Percentiles rank a stretch among this genome's conserved stretches.
These are phyloP conservation scores for Gyromitra esculenta DNA, from an alignment of 2,329 filamentous ascomycete genomes.

Conservation along the genomic window DNA sequence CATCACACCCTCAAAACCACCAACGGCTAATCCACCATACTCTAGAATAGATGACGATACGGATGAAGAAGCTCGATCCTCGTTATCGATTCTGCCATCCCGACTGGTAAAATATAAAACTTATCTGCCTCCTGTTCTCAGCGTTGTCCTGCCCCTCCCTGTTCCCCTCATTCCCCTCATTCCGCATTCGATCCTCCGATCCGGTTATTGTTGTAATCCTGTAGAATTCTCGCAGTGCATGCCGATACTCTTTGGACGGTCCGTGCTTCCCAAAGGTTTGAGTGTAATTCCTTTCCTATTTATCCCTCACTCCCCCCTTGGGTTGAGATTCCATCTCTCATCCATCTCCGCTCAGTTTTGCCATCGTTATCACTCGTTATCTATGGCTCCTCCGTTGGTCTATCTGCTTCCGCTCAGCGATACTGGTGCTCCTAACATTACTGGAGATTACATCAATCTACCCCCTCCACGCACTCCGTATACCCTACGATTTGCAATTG, in stretches of 20 bases:
- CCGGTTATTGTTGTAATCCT: constrained; percentile 30
- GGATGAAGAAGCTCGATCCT: constrained; percentile 51
- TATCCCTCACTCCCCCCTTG: constrained; percentile 39
- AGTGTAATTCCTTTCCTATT: constrained; percentile 39
- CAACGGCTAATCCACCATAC: constrained; percentile 35
- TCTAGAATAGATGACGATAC: constrained; percentile 40
- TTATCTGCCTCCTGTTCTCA: constrained; percentile 29
- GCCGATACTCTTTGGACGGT: constrained; percentile 21
- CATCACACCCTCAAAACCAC: constrained; percentile 33
- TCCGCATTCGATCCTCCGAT: constrained; percentile 37
- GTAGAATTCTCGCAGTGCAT: constrained; percentile 20
- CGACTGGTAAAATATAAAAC: constrained; percentile 40
- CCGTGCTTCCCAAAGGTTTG: constrained; percentile 12
- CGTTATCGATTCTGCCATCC: constrained; percentile 37
- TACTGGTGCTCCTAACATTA: constrained; percentile 87
- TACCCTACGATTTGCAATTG: constrained; percentile 85
- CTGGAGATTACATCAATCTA: constrained; percentile 90
- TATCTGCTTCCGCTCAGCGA: constrained; percentile 92
- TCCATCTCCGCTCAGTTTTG: constrained; percentile 15
- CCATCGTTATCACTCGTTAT: constrained; percentile 59
- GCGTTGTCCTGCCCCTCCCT: constrained; percentile 25
- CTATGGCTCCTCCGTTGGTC: constrained; percentile 74
- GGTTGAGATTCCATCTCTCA: constrained; percentile 18
- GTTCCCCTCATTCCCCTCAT: constrained; percentile 42
- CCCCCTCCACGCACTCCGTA: constrained; percentile 81